Base-by-base conservation (phyloP, 78 protist genomes). In the Goniomonas avonlea region DNA sequence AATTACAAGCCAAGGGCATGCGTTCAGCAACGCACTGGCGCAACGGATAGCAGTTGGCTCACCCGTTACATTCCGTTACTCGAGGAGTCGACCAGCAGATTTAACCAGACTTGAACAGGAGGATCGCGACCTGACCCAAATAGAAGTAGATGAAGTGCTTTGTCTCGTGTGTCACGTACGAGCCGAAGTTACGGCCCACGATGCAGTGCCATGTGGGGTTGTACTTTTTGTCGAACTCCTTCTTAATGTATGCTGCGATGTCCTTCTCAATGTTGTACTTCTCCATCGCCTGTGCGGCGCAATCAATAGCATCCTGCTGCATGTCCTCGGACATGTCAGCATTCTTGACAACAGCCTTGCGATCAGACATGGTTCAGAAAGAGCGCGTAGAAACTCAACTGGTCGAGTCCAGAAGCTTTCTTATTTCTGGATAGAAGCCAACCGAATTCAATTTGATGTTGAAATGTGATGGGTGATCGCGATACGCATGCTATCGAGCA, bases 131-230 rank as follows among this genome's bases (percentile, higher is more conserved):
- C 80, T 94, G 96, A 27, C 98, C 98, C 35, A 96, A 80, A 84
- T 95, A 92, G 83, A 95, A 95, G 88, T 96, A 98, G 84, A 94
- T 93, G 85, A 92, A 96, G 82, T 91, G 91, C 92, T 95, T 95
- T 13, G 97, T 93, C 81, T 96, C 99, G 86, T 96, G 98, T 7
- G 98, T 96, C 48, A 96, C 98, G 73, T 91, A 94, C 25, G 98
- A 94, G 55, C 99, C 99, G 43, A 98, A 98, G 91, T 92, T 95
- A 45, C 97, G 86, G 63, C 99, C 99, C 25, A 96, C 99, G 20
- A 96, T 89, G 91, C 90, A 86, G 48, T 82, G 87, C 97, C 99
- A 97, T 2, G 98, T 94, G 29, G 97, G 96, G 88, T 88, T 81
- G 93, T 91, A 92, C 79, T 92, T 94, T 70, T 91, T 87, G 90